These are phyloP conservation scores for Podospora pseudopauciseta DNA, from an alignment of 495 filamentous ascomycete genomes.

Conservation along the genomic window DNA sequence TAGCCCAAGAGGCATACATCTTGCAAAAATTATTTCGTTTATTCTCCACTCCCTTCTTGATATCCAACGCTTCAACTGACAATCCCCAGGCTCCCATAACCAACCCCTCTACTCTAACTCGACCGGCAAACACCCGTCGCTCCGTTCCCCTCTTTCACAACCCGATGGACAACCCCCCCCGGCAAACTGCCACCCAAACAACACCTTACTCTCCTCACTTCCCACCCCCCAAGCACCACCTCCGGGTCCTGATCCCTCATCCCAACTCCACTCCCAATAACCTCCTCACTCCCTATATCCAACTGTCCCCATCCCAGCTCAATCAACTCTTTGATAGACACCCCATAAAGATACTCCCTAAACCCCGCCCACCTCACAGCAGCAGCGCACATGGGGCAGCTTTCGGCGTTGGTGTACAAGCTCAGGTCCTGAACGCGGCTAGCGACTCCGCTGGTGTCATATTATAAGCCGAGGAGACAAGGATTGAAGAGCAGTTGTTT, in stretches of 20 bases:
- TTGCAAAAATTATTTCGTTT: no score
- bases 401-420: slow-evolving; percentile 56
- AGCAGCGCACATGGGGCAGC: slow-evolving; percentile 57
- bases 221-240: slow-evolving; percentile 41
- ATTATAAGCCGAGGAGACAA: slow-evolving; percentile 44
- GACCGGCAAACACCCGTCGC: background rate
- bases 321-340: slow-evolving; percentile 43
- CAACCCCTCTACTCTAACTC: background rate
- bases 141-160: slow-evolving; percentile 27
- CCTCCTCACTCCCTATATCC: slow-evolving; percentile 40
- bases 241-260: slow-evolving; percentile 30
- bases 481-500: slow-evolving; percentile 47
- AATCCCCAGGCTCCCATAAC: background rate
- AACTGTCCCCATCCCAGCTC: slow-evolving; percentile 51
- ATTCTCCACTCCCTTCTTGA: no score
- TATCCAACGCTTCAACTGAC: no score
- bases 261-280: slow-evolving; percentile 42
- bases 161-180: slow-evolving; percentile 43
- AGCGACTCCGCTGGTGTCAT: slow-evolving; percentile 38
- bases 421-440: slow-evolving; percentile 46
- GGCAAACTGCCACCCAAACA: slow-evolving; percentile 53
- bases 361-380: slow-evolving; percentile 55
- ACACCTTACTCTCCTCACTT: slow-evolving; percentile 50
- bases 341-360: slow-evolving; percentile 52
- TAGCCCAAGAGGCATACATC: no score